Conservation (phyloP, 1,284 basidiomycete species). For the Ganoderma leucocontextum region DNA sequence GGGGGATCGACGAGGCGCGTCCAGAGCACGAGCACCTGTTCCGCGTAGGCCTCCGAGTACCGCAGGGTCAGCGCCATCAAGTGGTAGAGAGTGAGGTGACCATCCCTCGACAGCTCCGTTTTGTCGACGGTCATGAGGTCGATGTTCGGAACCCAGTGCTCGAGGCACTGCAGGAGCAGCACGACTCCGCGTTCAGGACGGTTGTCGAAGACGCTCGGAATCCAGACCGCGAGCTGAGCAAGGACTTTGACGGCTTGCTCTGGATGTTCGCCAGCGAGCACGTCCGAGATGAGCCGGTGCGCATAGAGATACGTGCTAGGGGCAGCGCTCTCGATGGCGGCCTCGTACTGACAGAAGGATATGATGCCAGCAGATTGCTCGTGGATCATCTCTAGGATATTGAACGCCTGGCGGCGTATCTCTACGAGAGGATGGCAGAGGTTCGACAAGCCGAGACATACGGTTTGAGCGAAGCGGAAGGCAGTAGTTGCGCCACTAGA, state of each 20-base stretch:
- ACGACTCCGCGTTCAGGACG: slow-evolving; percentile 56
- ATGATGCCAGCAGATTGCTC: slow-evolving; percentile 67
- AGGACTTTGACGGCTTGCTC: slow-evolving; percentile 75
- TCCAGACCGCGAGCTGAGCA: slow-evolving; percentile 76
- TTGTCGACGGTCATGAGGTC: slow-evolving; percentile 72
- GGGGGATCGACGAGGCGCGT: slow-evolving; percentile 76
- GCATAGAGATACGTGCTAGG: slow-evolving; percentile 85
- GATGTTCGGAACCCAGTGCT: slow-evolving; percentile 83
- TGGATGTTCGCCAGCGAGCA: slow-evolving; percentile 85
- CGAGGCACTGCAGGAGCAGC: slow-evolving; percentile 75
- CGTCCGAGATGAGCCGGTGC: slow-evolving; percentile 80
- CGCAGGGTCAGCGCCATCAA: slow-evolving; percentile 86
- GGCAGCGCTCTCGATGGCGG: slow-evolving; percentile 78
- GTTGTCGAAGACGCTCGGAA: slow-evolving; percentile 73
- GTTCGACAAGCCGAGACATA: slow-evolving; percentile 88
- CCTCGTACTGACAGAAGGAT: slow-evolving; percentile 76
- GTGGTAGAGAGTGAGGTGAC: slow-evolving; percentile 80
- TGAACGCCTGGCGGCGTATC: slow-evolving; percentile 82
- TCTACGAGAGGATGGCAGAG: slow-evolving; percentile 78
- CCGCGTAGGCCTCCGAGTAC: slow-evolving; percentile 80
- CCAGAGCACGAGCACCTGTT: slow-evolving; percentile 89
- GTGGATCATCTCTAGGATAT: slow-evolving; percentile 80
- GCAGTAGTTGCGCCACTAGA: slow-evolving; percentile 63
- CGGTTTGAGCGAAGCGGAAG: slow-evolving; percentile 79
- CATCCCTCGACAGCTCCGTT: slow-evolving; percentile 63